Conservation (phyloP, 495 filamentous ascomycete genomes). For the Podospora pseudopauciseta region DNA sequence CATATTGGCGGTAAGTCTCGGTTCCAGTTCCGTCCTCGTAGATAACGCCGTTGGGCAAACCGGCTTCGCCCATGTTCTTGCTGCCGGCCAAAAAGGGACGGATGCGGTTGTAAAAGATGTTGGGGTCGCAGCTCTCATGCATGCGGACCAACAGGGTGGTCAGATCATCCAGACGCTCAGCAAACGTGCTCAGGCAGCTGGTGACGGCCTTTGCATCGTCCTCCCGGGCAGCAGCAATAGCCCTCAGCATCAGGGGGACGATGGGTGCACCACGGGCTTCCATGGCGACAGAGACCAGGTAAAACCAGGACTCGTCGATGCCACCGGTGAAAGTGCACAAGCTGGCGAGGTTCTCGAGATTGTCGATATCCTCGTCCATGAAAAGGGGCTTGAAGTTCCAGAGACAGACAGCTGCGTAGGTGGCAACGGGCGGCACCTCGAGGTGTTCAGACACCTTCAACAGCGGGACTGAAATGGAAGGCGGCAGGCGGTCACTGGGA, state of each 20-base stretch:
- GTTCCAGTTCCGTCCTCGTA: slow-evolving; percentile 77
- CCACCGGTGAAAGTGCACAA: slow-evolving; percentile 92
- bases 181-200: slow-evolving; percentile 68
- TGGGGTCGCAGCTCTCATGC: slow-evolving; percentile 90
- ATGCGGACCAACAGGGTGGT: slow-evolving; percentile 70
- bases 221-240: slow-evolving; percentile 74
- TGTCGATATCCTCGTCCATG: slow-evolving; percentile 70
- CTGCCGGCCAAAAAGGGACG: slow-evolving; percentile 91
- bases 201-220: slow-evolving; percentile 69
- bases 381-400: slow-evolving; percentile 98
- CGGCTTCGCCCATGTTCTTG: slow-evolving; percentile 94
- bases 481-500: slow-evolving; percentile 78
- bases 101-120: slow-evolving; percentile 90
- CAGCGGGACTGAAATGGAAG: slow-evolving; percentile 78
- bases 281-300: slow-evolving; percentile 89
- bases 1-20: slow-evolving; percentile 76
- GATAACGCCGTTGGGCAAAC: slow-evolving; percentile 78
- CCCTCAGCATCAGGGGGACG: slow-evolving; percentile 80
- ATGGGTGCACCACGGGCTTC: slow-evolving; percentile 90
- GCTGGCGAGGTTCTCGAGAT: slow-evolving; percentile 78
- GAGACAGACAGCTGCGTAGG: slow-evolving; percentile 83
- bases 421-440: slow-evolving; percentile 89
- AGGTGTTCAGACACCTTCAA: slow-evolving; percentile 73
- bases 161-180: slow-evolving; percentile 84
- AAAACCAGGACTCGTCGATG: slow-evolving; percentile 97